Conservation (phyloP, 23 red algal genomes). For the Chondrus crispus region DNA sequence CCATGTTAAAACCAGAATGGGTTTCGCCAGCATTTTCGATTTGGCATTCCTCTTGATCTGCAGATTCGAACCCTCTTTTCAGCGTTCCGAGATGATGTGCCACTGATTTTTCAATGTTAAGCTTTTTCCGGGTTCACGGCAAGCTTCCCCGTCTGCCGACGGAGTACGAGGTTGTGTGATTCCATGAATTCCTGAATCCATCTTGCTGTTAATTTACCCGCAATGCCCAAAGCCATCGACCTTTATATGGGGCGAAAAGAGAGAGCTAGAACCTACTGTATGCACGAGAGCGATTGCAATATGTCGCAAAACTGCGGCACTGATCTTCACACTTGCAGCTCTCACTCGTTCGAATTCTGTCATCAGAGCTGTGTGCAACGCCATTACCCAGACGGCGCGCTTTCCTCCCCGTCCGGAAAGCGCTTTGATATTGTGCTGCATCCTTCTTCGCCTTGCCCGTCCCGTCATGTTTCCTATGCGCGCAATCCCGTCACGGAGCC, state of each 20-base stretch:
- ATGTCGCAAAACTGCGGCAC: neutral
- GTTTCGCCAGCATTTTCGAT: slow-evolving; percentile 9
- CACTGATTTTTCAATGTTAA: slow-evolving; percentile 4
- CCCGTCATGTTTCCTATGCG: neutral
- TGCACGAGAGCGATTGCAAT: neutral
- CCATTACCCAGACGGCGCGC: neutral
- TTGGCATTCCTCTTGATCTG: neutral
- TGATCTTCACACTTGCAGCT: neutral
- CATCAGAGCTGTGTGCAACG: neutral
- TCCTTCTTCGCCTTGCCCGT: neutral
- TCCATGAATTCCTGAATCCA: slow-evolving; percentile 11
- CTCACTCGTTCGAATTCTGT: neutral
- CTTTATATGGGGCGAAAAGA: neutral
- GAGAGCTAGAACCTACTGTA: neutral
- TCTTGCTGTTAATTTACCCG: neutral
- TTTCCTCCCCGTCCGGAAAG: neutral
- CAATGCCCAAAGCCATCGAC: too few relatives aligned
- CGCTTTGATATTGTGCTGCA: neutral
- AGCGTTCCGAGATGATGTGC: neutral
- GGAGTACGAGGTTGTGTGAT: neutral
- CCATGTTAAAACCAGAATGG: neutral
- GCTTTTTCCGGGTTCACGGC: too few relatives aligned
- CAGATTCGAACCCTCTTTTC: neutral
- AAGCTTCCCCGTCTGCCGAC: slow-evolving; percentile 4
- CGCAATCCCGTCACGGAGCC: neutral